Evolutionary conservation across 2,329 filamentous ascomycete genomes (phyloP).

Genomic region (Colletotrichum endophyticum): DNA sequence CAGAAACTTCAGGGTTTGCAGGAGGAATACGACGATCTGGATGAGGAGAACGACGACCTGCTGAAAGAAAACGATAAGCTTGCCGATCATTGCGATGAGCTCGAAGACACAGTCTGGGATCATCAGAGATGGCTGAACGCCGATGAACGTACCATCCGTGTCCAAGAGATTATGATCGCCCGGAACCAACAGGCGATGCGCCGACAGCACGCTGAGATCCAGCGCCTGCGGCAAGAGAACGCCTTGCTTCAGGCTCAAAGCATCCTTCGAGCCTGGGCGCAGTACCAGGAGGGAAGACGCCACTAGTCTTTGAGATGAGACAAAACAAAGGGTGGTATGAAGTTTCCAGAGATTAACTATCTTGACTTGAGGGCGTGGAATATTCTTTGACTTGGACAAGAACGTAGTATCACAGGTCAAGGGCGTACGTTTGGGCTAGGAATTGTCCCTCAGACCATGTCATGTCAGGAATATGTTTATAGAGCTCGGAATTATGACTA

Average conservation of each 20-base stretch:
- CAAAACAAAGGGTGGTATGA: not conserved
- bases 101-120: not conserved
- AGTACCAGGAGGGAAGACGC: not conserved
- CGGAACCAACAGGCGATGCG: not conserved
- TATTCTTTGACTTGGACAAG: not conserved
- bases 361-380: not conserved
- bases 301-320: not conserved
- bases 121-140: not conserved
- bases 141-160: not conserved
- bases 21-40: accelerated
- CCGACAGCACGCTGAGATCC: not conserved
- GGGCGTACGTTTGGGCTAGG: not conserved
- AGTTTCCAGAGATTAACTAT: not conserved
- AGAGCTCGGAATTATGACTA: not conserved
- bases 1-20: not conserved
- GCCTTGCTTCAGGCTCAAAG: not conserved
- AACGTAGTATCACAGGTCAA: not conserved
- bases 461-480: accelerated
- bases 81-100: not conserved
- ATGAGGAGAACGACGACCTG: not conserved
- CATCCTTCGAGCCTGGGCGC: not conserved
- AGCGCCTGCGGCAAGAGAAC: not conserved
- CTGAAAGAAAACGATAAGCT: not conserved
- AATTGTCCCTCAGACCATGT: not conserved
- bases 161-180: not conserved